phyloP scores from a whole-genome alignment of 2,329 filamentous ascomycete species.

The Pestalotiopsis sp. region DNA sequence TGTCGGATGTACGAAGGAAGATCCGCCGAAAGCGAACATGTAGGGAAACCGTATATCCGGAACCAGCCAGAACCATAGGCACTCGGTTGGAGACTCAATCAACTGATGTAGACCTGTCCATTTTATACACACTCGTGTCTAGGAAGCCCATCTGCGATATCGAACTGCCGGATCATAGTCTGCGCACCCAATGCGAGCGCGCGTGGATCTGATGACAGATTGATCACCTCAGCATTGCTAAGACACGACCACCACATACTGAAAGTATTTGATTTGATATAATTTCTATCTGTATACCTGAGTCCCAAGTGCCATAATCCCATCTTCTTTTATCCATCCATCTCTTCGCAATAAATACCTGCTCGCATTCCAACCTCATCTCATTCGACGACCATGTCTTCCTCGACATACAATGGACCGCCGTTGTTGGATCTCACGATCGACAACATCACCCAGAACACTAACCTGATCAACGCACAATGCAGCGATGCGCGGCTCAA shows the following conservation, averaged over 20 bases:
- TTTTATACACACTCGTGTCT: not conserved
- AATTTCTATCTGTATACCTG: not conserved
- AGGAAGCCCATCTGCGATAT: not conserved
- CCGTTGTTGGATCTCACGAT: slow-evolving; percentile 72
- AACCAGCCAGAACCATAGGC: not conserved
- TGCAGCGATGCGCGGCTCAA: slow-evolving; percentile 66
- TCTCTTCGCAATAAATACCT: not conserved
- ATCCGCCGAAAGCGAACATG: not conserved
- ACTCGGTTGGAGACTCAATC: not conserved
- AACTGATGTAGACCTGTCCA: not conserved
- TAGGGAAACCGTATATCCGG: no score
- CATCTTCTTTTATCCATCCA: not conserved
- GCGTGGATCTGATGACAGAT: not conserved
- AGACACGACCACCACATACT: not conserved
- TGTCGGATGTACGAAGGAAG: not conserved
- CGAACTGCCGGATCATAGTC: not conserved
- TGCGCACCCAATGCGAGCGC: not conserved
- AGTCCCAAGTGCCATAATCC: not conserved
- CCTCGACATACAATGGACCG: slow-evolving; percentile 35
- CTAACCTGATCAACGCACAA: slow-evolving; percentile 74
- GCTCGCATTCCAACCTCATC: not conserved
- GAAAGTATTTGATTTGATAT: not conserved
- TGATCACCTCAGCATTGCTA: slow-evolving; percentile 7
- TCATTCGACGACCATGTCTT: slow-evolving; percentile 22
- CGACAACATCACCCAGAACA: slow-evolving; percentile 81